A percentile compares a stretch with the other conserved stretches of the same genome.
phyloP scores from a whole-genome alignment of 2,329 filamentous ascomycete species.

The Colletotrichum sublineola region DNA sequence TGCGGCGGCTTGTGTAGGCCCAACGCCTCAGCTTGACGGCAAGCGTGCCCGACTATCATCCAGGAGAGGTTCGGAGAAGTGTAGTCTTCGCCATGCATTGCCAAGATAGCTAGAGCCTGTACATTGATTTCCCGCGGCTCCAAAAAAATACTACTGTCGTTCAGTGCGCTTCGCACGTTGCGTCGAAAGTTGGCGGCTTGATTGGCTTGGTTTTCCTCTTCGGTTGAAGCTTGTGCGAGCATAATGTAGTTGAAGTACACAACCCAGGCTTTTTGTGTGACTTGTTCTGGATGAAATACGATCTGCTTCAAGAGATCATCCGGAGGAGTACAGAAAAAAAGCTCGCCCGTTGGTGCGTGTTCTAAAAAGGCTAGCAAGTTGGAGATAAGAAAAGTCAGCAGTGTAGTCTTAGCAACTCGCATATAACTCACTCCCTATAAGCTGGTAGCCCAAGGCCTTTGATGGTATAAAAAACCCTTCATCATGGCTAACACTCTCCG shows the following conservation, averaged over 20 bases:
- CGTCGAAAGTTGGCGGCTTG: constrained; percentile 2
- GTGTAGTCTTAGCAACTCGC: background rate
- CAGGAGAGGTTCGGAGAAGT: constrained; percentile 22
- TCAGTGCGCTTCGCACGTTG: constrained; percentile 17
- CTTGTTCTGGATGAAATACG: constrained; percentile 11
- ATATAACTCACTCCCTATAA: constrained; percentile 23
- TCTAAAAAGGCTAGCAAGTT: constrained; percentile 11
- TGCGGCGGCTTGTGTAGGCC: constrained; percentile 8
- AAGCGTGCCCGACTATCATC: constrained; percentile 28
- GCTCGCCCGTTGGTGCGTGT: constrained; percentile 16
- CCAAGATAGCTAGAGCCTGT: constrained; percentile 8
- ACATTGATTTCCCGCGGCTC: constrained; percentile 15
- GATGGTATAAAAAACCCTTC: constrained; percentile 7
- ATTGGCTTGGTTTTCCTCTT: background rate
- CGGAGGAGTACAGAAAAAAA: constrained; percentile 13
- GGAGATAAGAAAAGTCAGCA: background rate
- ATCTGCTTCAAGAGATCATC: constrained; percentile 17
- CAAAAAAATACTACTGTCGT: constrained; percentile 24
- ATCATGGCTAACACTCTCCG: background rate
- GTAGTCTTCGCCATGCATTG: constrained; percentile 26
- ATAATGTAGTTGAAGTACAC: constrained; percentile 28
- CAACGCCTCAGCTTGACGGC: constrained; percentile 23
- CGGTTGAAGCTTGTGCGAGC: constrained; percentile 7
- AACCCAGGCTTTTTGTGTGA: constrained; percentile 14
- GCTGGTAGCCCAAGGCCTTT: constrained; percentile 14